A percentile compares a stretch with the other conserved stretches of the same genome.
phyloP scores from a whole-genome alignment of 495 filamentous ascomycete genomes.

The Neurospora pannonica region DNA sequence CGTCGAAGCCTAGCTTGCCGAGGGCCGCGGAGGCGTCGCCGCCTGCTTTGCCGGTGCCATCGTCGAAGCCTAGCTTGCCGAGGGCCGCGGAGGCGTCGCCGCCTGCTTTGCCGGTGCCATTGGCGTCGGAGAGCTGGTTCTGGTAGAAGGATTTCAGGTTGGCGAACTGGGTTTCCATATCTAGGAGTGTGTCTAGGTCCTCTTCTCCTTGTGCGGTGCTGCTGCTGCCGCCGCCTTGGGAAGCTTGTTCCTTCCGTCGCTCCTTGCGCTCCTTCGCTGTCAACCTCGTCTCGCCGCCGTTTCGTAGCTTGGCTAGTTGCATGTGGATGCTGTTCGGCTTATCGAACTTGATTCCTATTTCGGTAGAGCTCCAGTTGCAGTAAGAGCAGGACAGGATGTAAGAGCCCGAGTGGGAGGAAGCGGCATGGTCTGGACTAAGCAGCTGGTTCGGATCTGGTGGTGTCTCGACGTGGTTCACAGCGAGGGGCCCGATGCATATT shows the following conservation, averaged over 20 bases:
- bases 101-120: slow-evolving; percentile 11
- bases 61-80: slow-evolving; percentile 58
- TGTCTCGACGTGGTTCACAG: slow-evolving; percentile 57
- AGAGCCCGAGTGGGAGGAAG: slow-evolving; percentile 39
- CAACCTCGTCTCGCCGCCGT: slow-evolving; percentile 36
- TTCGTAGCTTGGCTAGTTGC: slow-evolving; percentile 59
- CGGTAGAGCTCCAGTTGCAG: slow-evolving; percentile 83
- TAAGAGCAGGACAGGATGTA: slow-evolving; percentile 79
- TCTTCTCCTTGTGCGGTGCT: neutral
- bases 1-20: slow-evolving; percentile 52
- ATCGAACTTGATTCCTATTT: slow-evolving; percentile 84
- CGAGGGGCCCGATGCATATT: slow-evolving; percentile 70
- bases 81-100: slow-evolving; percentile 44
- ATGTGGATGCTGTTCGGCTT: slow-evolving; percentile 73
- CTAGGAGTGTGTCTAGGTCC: slow-evolving; percentile 13
- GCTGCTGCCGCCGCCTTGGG: slow-evolving; percentile 11
- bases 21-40: slow-evolving; percentile 44
- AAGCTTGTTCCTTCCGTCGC: slow-evolving; percentile 31
- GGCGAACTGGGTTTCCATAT: slow-evolving; percentile 41
- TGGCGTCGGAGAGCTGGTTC: slow-evolving; percentile 54
- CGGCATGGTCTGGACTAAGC: slow-evolving; percentile 24
- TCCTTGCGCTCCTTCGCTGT: slow-evolving; percentile 34
- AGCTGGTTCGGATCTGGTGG: slow-evolving; percentile 35
- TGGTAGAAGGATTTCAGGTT: slow-evolving; percentile 63
- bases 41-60: slow-evolving; percentile 11